These are phyloP conservation scores for Ocimum tenuiflorum DNA, from an alignment of 257 asterid genomes.

Conservation along the genomic window DNA sequence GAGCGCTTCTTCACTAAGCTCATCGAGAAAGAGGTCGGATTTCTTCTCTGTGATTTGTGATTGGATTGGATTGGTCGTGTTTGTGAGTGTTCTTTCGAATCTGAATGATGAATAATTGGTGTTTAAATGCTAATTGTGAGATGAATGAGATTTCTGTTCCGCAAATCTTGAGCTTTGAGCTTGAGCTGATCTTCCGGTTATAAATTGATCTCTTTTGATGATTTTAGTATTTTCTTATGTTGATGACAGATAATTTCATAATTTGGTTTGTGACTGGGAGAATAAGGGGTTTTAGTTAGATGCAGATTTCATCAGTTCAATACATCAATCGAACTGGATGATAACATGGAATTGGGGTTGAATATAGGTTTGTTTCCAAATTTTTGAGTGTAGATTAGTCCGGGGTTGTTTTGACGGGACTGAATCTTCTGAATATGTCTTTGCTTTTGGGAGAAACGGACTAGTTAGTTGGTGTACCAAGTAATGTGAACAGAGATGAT, in stretches of 20 bases:
- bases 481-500: not conserved
- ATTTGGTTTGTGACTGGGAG: not conserved
- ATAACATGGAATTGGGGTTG: not conserved
- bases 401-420: not conserved
- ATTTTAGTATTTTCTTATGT: not conserved
- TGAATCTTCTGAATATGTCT: not conserved
- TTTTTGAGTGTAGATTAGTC: not conserved
- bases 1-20: slow-evolving; percentile 89
- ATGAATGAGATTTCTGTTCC: not conserved
- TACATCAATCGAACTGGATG: slow-evolving; percentile 24
- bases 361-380: not conserved
- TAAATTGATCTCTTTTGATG: not conserved
- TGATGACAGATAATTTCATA: not conserved
- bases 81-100: not conserved
- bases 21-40: slow-evolving; percentile 72
- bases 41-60: slow-evolving; percentile 5
- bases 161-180: slow-evolving; percentile 19
- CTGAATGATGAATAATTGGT: not conserved
- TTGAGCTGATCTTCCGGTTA: slow-evolving; percentile 27
- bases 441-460: slow-evolving; percentile 2
- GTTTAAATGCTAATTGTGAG: not conserved
- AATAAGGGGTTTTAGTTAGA: not conserved
- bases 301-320: slow-evolving; percentile 10
- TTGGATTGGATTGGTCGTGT: not conserved
- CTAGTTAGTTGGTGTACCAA: not conserved